Evolutionary conservation across 2,329 filamentous ascomycete species (phyloP).

Genomic region (Ilyonectria sp.): DNA sequence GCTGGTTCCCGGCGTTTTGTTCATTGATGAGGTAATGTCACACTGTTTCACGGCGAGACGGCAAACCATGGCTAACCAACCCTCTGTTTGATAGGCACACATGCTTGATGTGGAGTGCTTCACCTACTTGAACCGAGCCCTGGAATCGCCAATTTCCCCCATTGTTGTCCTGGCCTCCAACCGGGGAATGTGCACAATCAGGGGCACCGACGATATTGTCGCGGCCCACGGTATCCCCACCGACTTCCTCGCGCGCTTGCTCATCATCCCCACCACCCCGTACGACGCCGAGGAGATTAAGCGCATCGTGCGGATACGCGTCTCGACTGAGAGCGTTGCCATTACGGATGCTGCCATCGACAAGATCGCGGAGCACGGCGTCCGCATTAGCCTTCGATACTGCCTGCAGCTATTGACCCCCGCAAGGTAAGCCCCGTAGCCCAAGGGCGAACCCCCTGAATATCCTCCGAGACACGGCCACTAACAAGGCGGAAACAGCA

Average conservation of each 20-base stretch:
- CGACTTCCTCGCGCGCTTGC: conserved; percentile 91
- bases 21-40: conserved; percentile 90
- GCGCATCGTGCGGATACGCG: conserved; percentile 88
- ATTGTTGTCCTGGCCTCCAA: conserved; percentile 99
- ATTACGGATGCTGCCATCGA: conserved; percentile 88
- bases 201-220: conserved; percentile 85
- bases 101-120: conserved; percentile 99
- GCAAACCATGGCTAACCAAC: conserved; percentile 42
- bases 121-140: conserved; percentile 97
- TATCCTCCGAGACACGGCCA: conserved; percentile 49
- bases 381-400: conserved; percentile 91
- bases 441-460: conserved; percentile 37
- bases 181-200: conserved; percentile 92
- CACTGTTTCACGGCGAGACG: conserved; percentile 35
- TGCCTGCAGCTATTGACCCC: conserved; percentile 93
- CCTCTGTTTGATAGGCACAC: conserved; percentile 77
- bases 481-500: conserved; percentile 67
- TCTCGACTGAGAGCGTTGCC: conserved; percentile 84
- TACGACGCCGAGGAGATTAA: conserved; percentile 93
- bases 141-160: conserved; percentile 94
- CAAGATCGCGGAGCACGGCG: conserved; percentile 89
- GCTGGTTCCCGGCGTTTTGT: conserved; percentile 96
- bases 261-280: conserved; percentile 95
- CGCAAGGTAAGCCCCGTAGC: conserved; percentile 70
- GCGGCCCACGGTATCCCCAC: conserved; percentile 95